Evolutionary conservation across 768 basidiomycete genomes (phyloP).

Genomic region (Tephrocybe sp.): DNA sequence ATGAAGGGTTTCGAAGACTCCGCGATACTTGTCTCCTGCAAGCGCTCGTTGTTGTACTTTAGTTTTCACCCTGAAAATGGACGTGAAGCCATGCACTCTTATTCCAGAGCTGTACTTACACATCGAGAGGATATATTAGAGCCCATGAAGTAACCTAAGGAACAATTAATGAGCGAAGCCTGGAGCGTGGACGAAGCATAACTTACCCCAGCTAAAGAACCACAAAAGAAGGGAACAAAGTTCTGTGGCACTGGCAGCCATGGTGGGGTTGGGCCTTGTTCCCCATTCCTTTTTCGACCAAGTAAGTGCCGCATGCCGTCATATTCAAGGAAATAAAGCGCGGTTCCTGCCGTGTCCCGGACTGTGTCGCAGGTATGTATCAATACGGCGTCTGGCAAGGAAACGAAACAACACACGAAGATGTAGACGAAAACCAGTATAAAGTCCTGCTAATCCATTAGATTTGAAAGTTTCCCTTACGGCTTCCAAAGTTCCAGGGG

Average conservation of each 20-base stretch:
- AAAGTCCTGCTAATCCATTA: constrained; percentile 67
- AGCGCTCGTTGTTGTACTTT: constrained; percentile 94
- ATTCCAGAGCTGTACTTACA: constrained; percentile 47
- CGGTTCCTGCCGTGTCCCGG: constrained; percentile 87
- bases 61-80: constrained; percentile 76
- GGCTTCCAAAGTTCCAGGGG: constrained; percentile 77
- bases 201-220: constrained; percentile 82
- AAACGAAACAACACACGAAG: constrained; percentile 53
- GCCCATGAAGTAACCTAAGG: constrained; percentile 75
- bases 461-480: constrained; percentile 74
- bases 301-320: constrained; percentile 88
- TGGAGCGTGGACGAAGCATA: not conserved
- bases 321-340: constrained; percentile 92
- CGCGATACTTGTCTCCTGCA: constrained; percentile 72
- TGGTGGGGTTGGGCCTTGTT: constrained; percentile 78
- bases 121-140: constrained; percentile 91
- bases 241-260: constrained; percentile 84
- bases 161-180: constrained; percentile 29
- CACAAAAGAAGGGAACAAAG: constrained; percentile 88
- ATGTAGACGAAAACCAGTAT: constrained; percentile 86
- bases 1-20: constrained; percentile 69
- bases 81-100: constrained; percentile 5
- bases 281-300: constrained; percentile 73
- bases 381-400: constrained; percentile 1
- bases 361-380: constrained; percentile 40